A percentile compares a stretch with the other conserved stretches of the same genome.
phyloP scores from a whole-genome alignment of 2,329 filamentous ascomycete species.

The Bipolaris zeicola region DNA sequence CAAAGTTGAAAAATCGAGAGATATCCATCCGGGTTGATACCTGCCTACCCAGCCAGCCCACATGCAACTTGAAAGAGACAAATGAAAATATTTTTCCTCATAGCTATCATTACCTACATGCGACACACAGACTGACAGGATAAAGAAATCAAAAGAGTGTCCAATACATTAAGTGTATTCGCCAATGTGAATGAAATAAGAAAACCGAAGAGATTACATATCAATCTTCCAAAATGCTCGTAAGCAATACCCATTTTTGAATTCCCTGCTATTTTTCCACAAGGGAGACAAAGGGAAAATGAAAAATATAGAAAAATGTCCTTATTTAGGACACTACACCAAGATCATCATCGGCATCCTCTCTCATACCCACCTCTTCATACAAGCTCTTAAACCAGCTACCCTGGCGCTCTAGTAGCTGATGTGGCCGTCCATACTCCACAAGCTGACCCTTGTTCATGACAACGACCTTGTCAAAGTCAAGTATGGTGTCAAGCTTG shows the following conservation, averaged over 20 bases:
- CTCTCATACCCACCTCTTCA: conserved; percentile 23
- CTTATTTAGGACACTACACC: background rate
- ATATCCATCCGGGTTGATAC: no score
- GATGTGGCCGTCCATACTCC: conserved; percentile 48
- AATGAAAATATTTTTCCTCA: no score
- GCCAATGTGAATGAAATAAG: background rate
- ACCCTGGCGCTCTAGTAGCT: conserved; percentile 35
- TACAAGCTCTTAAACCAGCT: conserved; percentile 43
- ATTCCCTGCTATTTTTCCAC: background rate
- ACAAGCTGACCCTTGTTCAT: conserved; percentile 57
- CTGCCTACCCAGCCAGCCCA: background rate
- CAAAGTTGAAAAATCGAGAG: no score
- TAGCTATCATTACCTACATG: no score
- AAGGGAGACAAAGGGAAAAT: no score
- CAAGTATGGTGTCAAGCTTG: conserved; percentile 61
- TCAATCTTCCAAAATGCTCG: background rate
- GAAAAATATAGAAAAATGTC: background rate
- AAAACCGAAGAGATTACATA: background rate
- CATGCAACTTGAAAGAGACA: no score
- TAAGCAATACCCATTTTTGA: background rate
- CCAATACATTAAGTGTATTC: background rate
- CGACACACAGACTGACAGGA: no score
- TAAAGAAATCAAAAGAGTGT: no score
- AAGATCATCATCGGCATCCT: conserved; percentile 1
- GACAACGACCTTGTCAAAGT: conserved; percentile 60